Evolutionary conservation across 306 rosid genomes (phyloP), one percentile per base, ranked within the genome.

Genomic region (Lablab purpureus): DNA sequence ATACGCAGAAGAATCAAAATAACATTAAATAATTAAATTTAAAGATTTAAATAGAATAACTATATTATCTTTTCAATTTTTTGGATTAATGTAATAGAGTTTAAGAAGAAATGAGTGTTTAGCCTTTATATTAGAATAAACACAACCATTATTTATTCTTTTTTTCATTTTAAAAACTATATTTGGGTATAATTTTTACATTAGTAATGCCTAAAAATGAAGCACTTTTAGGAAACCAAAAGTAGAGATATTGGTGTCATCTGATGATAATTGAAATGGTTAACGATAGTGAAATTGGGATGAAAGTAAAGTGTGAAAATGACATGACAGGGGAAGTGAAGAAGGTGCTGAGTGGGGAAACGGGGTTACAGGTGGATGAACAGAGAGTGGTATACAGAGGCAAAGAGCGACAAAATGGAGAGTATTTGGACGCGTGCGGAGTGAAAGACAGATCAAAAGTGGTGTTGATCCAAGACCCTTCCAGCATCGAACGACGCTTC

Each of bases 371-470:
- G 75, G 80, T 79, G 0, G 81, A 70, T 18, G 97, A 91, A 36
- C 97, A 94, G 85, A 87, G 82, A 76, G 14, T 90, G 18, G 25
- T 89, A 6, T 94, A 78, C 86, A 68, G 87, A 80, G 96, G 94
- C 4, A 91, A 77, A 62, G 94, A 90, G 86, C 41, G 97, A 72
- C 92, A 89, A 40, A 87, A 90, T 43, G 88, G 86, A 10, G 90
- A 89, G 73, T 94, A 84, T 47, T 78, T 91, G 63, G 98, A 94
- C 71, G 76, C 40, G 73, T 90, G 91, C 19, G 92, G 98, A 12
- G 88, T 94, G 9, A 94, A 91, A 80, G 93, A 91, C 71, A 32
- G 90, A 19, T 91, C 98, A 9, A 94, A 94, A 67, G 19, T 94
- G 74, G 65, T 78, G 18, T 71, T 94, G 1, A 65, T 85, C 11